Evolutionary conservation across 306 rosid species (phyloP).

Genomic region (Glycyrrhiza uralensis): DNA sequence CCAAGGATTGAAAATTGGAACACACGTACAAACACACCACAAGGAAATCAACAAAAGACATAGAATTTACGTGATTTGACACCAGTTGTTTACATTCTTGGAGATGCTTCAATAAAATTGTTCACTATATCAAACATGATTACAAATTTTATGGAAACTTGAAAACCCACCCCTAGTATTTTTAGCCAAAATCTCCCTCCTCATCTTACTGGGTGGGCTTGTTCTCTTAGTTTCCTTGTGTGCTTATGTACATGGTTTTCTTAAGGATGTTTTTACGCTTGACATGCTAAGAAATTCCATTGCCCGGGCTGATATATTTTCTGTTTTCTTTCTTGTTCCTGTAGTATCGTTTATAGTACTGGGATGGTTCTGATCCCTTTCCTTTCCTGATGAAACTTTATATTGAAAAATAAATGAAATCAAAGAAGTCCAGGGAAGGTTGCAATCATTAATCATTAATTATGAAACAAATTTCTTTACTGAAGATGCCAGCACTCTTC

Average conservation of each 20-base stretch:
- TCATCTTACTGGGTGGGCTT: not conserved
- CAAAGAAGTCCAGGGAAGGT: not conserved
- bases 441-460: not conserved
- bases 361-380: not conserved
- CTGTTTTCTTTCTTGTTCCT: not conserved
- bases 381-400: not conserved
- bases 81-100: no score
- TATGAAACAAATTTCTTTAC: not conserved
- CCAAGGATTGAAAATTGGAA: not conserved
- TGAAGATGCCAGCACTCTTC: not conserved
- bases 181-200: not conserved
- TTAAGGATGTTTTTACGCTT: not conserved
- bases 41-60: no score
- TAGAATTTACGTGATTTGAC: not conserved
- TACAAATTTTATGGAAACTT: no score
- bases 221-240: not conserved
- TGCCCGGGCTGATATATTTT: not conserved
- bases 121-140: no score
- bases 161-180: not conserved
- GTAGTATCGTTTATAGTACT: not conserved
- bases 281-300: not conserved
- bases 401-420: not conserved
- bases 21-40: no score
- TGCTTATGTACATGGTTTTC: not conserved
- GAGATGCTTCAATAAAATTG: no score